Conservation (phyloP, 108 stramenopile species). For the Fistulifera solaris region DNA sequence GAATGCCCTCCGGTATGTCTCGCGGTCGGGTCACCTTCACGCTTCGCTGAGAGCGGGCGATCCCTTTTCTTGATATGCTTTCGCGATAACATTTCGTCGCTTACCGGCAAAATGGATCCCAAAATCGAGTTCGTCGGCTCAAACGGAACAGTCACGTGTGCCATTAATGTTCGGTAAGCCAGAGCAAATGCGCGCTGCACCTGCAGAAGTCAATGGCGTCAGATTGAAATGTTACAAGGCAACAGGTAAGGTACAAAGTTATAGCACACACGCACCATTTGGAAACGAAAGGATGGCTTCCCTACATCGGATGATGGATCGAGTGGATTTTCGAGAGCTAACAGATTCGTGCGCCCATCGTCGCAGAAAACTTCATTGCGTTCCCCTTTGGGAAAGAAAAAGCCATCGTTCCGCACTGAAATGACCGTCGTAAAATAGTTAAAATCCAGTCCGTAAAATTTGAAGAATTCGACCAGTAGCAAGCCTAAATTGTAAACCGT, state of each 20-base stretch:
- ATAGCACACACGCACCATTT: slow-evolving; percentile 14
- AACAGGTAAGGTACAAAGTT: too few relatives aligned
- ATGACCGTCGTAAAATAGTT: slow-evolving; percentile 86
- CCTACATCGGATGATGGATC: slow-evolving; percentile 78
- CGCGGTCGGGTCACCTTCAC: neutral
- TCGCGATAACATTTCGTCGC: slow-evolving; percentile 60
- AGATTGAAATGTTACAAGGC: too few relatives aligned
- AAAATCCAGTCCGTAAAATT: slow-evolving; percentile 83
- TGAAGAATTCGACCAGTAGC: slow-evolving; percentile 86
- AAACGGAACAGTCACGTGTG: slow-evolving; percentile 54
- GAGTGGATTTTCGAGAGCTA: slow-evolving; percentile 89
- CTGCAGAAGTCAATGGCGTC: neutral
- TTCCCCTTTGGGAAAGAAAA: slow-evolving; percentile 82
- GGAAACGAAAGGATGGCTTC: slow-evolving; percentile 58
- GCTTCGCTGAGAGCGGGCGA: neutral
- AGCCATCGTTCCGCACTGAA: slow-evolving; percentile 75
- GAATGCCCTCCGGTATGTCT: too few relatives aligned
- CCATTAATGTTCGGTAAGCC: slow-evolving; percentile 56
- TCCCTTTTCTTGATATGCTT: neutral
- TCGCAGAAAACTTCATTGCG: slow-evolving; percentile 50
- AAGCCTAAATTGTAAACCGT: slow-evolving; percentile 59
- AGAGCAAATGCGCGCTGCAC: slow-evolving; percentile 77
- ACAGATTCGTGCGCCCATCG: slow-evolving; percentile 37
- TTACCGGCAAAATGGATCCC: slow-evolving; percentile 56
- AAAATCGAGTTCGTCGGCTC: slow-evolving; percentile 50